Conservation (phyloP, 768 basidiomycete genomes). For the Suillus sp. region DNA sequence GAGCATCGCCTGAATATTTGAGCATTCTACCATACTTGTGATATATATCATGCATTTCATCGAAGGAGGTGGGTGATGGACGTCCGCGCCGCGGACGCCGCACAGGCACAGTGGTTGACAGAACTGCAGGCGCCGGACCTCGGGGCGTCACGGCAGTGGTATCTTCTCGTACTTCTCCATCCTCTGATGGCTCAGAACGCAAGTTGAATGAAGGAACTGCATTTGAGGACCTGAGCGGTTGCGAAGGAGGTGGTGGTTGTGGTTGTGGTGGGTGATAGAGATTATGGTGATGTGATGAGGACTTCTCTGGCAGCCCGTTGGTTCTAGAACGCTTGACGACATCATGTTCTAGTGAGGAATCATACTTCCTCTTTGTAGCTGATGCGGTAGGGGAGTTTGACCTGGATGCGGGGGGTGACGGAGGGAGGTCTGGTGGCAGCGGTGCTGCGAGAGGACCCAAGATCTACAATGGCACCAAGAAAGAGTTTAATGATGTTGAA, state of each 20-base stretch:
- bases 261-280: constrained; percentile 30
- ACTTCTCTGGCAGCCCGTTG: constrained; percentile 24
- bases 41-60: constrained; percentile 69
- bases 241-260: constrained; percentile 26
- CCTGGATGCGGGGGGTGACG: constrained; percentile 48
- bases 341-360: constrained; percentile 27
- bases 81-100: constrained; percentile 68
- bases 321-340: constrained; percentile 37
- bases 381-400: constrained; percentile 41
- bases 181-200: constrained; percentile 46
- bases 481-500: constrained; percentile 8
- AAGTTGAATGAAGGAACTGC: constrained; percentile 26
- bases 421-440: constrained; percentile 47
- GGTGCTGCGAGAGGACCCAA: constrained; percentile 40
- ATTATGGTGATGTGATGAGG: constrained; percentile 30
- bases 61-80: constrained; percentile 48
- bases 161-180: constrained; percentile 50
- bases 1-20: constrained; percentile 82
- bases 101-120: constrained; percentile 52
- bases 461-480: constrained; percentile 34
- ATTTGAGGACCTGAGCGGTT: constrained; percentile 26
- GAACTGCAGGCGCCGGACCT: constrained; percentile 32
- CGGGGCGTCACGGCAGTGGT: constrained; percentile 23
- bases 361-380: constrained; percentile 42
- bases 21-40: constrained; percentile 69